Evolutionary conservation across 495 filamentous ascomycete genomes (phyloP).

Genomic region (Extremus antarcticus): DNA sequence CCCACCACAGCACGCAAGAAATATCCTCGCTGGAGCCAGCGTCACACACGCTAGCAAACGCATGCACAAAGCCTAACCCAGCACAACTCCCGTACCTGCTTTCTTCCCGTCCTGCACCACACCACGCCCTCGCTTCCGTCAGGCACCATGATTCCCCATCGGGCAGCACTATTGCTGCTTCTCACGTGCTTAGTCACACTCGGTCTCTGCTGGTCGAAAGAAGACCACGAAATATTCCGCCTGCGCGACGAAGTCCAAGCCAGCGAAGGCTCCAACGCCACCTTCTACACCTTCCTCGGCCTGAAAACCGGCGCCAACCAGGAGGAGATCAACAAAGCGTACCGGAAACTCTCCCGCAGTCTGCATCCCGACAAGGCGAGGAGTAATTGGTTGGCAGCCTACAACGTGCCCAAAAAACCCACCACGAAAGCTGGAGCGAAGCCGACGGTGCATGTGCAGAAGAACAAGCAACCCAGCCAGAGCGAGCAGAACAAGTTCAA

Average conservation of each 20-base stretch:
- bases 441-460: conserved; percentile 30
- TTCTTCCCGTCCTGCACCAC: background rate
- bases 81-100: no score
- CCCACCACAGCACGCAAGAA: background rate
- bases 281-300: conserved; percentile 91
- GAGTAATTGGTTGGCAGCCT: conserved; percentile 65
- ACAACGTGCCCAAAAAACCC: conserved; percentile 44
- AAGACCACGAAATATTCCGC: conserved; percentile 92
- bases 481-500: conserved; percentile 60
- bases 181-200: conserved; percentile 2
- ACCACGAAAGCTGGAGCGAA: conserved; percentile 43
- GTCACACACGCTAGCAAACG: background rate
- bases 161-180: conserved; percentile 18
- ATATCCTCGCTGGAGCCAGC: background rate
- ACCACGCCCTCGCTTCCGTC: no score
- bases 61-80: background rate
- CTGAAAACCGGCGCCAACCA: conserved; percentile 60
- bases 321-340: conserved; percentile 88
- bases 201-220: conserved; percentile 21
- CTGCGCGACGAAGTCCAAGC: conserved; percentile 73
- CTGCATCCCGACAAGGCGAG: conserved; percentile 95
- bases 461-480: conserved; percentile 56
- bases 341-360: conserved; percentile 68
- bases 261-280: conserved; percentile 66
- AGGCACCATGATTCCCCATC: conserved; percentile 5